Conservation (phyloP, 768 basidiomycete genomes). For the Xerocomellus dryophilus region DNA sequence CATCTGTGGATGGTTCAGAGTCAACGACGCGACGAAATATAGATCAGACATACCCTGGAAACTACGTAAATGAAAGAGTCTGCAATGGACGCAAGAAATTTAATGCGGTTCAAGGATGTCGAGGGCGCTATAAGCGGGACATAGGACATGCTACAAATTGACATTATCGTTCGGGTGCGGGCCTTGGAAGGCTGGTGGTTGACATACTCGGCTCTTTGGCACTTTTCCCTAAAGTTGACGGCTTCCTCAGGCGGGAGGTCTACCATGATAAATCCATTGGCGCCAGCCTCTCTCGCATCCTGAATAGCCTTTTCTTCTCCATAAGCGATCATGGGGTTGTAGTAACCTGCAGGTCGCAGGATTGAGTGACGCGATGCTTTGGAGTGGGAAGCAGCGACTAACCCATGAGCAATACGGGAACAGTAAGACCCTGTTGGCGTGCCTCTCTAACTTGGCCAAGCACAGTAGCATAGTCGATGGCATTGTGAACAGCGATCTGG, state of each 20-base stretch:
- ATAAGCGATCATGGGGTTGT: constrained; percentile 93
- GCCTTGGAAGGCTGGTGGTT: not conserved
- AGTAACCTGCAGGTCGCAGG: constrained; percentile 66
- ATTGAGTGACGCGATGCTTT: not conserved
- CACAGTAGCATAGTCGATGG: constrained; percentile 72
- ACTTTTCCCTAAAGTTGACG: constrained; percentile 83
- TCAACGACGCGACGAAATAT: not conserved
- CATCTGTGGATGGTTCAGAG: constrained; percentile 57
- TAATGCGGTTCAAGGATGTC: constrained; percentile 81
- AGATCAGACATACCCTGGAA: constrained; percentile 64
- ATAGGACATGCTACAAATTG: constrained; percentile 72
- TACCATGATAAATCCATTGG: constrained; percentile 96
- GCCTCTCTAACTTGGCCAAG: constrained; percentile 77
- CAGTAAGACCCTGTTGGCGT: constrained; percentile 73
- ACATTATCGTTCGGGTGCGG: not conserved
- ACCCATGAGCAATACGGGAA: constrained; percentile 62
- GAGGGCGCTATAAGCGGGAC: constrained; percentile 95
- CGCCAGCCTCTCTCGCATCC: constrained; percentile 86
- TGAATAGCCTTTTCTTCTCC: constrained; percentile 93
- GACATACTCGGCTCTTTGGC: constrained; percentile 72
- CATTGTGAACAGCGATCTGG: constrained; percentile 84
- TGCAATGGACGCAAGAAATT: constrained; percentile 89
- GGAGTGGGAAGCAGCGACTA: not conserved
- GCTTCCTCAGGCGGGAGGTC: constrained; percentile 98
- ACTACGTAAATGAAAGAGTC: constrained; percentile 98